Evolutionary conservation across 768 basidiomycete genomes (phyloP).

Genomic region (Pulveroboletus sp.): DNA sequence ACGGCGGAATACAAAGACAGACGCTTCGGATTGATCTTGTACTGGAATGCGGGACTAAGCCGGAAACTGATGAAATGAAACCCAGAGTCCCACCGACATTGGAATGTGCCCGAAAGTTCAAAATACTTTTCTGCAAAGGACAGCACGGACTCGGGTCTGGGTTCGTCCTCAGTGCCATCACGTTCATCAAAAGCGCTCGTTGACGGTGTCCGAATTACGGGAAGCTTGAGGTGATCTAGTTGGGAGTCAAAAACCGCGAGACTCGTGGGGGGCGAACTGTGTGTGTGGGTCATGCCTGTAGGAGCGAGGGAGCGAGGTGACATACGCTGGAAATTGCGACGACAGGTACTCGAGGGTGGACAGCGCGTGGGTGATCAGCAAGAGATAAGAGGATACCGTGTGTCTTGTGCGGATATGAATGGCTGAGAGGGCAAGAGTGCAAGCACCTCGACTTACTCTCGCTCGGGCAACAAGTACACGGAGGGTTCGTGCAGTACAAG

Average conservation of each 20-base stretch:
- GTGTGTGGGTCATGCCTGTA: background rate
- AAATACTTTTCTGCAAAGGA: constrained; percentile 53
- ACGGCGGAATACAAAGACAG: constrained; percentile 14
- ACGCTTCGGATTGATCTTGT: constrained; percentile 1
- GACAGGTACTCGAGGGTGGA: constrained; percentile 38
- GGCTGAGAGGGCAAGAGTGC: background rate
- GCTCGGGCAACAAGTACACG: constrained; percentile 42
- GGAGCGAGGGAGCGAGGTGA: constrained; percentile 3
- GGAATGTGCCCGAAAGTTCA: constrained; percentile 46
- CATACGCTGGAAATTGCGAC: constrained; percentile 20
- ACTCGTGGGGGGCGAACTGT: constrained; percentile 24
- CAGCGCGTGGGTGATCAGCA: constrained; percentile 46
- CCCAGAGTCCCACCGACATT: constrained; percentile 36
- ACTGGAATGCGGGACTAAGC: constrained; percentile 10
- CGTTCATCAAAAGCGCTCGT: constrained; percentile 11
- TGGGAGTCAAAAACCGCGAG: constrained; percentile 62
- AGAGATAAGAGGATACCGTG: constrained; percentile 51
- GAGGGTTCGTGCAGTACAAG: constrained; percentile 63
- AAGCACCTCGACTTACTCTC: constrained; percentile 18
- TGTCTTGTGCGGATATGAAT: constrained; percentile 19
- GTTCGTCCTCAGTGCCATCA: constrained; percentile 17
- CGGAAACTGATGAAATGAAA: background rate
- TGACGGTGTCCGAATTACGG: constrained; percentile 38
- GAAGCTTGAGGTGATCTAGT: constrained; percentile 48
- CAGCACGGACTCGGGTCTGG: constrained; percentile 35